Base-by-base conservation (phyloP, 768 basidiomycete species). In the Lanmaoa rubissima region DNA sequence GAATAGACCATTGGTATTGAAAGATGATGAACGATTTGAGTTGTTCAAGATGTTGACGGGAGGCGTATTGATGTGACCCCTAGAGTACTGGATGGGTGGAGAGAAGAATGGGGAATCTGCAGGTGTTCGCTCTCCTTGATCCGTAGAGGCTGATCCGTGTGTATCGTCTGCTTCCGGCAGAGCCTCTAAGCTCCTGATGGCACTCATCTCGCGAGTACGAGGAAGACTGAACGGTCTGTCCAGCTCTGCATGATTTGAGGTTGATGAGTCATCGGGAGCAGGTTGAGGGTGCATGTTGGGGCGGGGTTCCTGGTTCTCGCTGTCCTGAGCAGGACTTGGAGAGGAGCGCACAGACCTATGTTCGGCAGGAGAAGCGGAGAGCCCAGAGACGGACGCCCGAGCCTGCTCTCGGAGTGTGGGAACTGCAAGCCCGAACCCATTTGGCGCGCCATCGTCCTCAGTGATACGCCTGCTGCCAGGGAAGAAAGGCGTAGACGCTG, bases 401-500 rank as follows among this genome's bases (percentile, higher is more conserved):
- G 64, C 71, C 44, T 74, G 75, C 41, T 74, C 76, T 55, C 75
- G 79, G 67, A 76, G 75, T 58, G 75, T 69, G 62, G 78, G 77
- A 69, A 78, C 78, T 48, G 72, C 71, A 64, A 82, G 80, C 53
- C 74, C 73, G 43, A 81, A 69, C 57, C 74, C 75, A 64, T 69
- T 72, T 48, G 71, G 67, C 47, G 53, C 42, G 12, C 73, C 75
- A 52, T 86, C 85, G 56, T 86, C 84, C 54, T 85, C 85, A 64
- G 68, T 75, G 62, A 77, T 67, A 61, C 84, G 83, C 63, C 82
- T 68, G 53, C 54, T 65, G 53, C 87, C 87, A 59, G 90, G 90
- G 71, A 90, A 90, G 81, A 92, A 92, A 49, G 90, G 90, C 70
- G 85, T 85, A 56, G 90, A 92, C 59, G 88, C 79, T 61, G 90